These are phyloP conservation scores for Saccharomycopsis sp. DNA, from an alignment of 805 yeast species.

Conservation along the genomic window DNA sequence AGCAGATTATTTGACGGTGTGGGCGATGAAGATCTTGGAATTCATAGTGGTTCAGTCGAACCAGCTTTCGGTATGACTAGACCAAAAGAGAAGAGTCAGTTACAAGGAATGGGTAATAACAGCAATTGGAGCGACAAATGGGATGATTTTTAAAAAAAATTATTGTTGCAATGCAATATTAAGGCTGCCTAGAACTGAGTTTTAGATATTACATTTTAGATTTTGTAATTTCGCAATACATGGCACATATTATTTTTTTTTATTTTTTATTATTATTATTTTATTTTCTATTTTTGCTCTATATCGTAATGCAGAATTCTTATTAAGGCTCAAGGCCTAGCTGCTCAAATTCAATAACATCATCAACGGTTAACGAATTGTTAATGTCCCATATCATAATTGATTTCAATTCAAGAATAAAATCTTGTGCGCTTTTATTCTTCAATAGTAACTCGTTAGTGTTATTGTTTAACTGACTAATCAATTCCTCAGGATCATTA, in stretches of 20 bases:
- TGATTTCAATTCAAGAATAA: slow-evolving; percentile 14
- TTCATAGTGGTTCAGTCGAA: slow-evolving; percentile 31
- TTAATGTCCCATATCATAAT: slow-evolving; percentile 11
- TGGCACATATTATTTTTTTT: no score
- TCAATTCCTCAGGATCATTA: no score
- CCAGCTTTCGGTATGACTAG: slow-evolving; percentile 63
- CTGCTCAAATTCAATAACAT: slow-evolving; percentile 18
- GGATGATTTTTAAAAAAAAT: slow-evolving; percentile 10
- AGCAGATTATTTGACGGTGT: slow-evolving; percentile 53
- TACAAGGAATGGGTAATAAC: slow-evolving; percentile 37
- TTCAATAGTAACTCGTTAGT: slow-evolving; percentile 20
- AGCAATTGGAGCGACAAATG: slow-evolving; percentile 12
- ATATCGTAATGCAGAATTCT: no score
- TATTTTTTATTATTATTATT: no score
- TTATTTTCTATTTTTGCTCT: no score
- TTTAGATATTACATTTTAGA: no score
- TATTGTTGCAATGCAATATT: no score
- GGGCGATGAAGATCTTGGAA: slow-evolving; percentile 30
- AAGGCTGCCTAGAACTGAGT: no score
- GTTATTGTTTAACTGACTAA: slow-evolving; percentile 8
- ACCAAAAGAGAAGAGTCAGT: slow-evolving; percentile 53
- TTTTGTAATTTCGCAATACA: no score
- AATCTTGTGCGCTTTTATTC: slow-evolving; percentile 2
- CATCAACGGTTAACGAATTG: slow-evolving; percentile 14
- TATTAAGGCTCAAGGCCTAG: no score